Evolutionary conservation across 225 moss, liverwort and hornwort species (phyloP).

Genomic region (Physcomitrellopsis africana): DNA sequence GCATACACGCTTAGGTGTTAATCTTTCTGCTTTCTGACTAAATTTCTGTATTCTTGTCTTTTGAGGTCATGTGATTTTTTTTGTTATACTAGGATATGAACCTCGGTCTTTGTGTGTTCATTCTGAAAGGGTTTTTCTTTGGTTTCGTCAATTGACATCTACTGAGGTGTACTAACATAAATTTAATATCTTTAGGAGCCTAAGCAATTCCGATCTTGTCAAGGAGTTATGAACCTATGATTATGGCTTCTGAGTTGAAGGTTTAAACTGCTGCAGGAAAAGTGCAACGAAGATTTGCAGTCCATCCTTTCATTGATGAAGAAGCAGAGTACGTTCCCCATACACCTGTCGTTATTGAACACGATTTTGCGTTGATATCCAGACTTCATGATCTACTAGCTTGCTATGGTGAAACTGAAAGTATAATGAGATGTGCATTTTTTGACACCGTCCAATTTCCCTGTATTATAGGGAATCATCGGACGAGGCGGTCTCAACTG

Average conservation of each 20-base stretch:
- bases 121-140: background rate
- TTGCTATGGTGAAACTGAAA: conserved; percentile 15
- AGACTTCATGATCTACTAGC: background rate
- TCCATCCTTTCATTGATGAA: conserved; percentile 77
- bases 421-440: background rate
- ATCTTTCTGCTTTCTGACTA: background rate
- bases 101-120: background rate
- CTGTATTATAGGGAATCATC: conserved; percentile 66
- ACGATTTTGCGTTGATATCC: background rate
- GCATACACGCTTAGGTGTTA: conserved; percentile 44
- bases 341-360: background rate
- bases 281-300: conserved; percentile 55
- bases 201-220: background rate
- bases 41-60: conserved; percentile 18
- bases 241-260: conserved; percentile 20
- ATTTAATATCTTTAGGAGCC: background rate
- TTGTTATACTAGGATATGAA: background rate
- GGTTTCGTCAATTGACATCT: conserved; percentile 15
- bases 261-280: conserved; percentile 51
- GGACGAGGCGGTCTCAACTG: conserved; percentile 68
- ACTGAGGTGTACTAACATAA: background rate
- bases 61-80: conserved; percentile 16
- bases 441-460: conserved; percentile 1
- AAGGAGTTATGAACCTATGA: background rate
- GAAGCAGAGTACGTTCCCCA: conserved; percentile 81